Conservation (phyloP, 495 filamentous ascomycete species). For the Bacidia rubella region DNA sequence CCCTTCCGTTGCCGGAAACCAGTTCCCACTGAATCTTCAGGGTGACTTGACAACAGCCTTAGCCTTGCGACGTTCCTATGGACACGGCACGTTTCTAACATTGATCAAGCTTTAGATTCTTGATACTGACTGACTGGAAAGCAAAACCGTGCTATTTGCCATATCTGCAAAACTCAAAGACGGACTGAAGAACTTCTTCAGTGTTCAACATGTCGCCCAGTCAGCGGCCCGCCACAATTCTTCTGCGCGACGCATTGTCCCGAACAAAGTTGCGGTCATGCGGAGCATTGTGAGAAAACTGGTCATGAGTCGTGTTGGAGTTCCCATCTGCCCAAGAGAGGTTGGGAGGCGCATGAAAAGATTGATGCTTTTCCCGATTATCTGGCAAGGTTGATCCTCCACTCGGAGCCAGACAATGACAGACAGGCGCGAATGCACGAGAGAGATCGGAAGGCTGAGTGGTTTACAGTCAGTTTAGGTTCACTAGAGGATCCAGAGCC, state of each 20-base stretch:
- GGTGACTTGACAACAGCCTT: too few relatives aligned
- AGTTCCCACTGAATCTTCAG: too few relatives aligned
- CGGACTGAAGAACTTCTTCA: neutral
- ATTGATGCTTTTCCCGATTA: slow-evolving; percentile 2
- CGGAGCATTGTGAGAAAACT: neutral
- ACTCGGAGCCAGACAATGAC: neutral
- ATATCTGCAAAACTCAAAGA: neutral
- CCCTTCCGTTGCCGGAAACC: too few relatives aligned
- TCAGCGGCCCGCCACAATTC: neutral
- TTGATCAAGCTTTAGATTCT: neutral
- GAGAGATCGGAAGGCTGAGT: neutral
- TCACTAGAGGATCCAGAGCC: neutral
- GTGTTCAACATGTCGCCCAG: neutral
- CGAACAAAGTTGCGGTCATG: neutral
- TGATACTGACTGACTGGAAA: neutral
- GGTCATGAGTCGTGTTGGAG: neutral
- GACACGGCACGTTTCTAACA: neutral
- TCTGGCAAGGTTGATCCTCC: neutral
- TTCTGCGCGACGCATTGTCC: neutral
- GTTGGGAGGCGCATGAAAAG: neutral
- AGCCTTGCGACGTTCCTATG: too few relatives aligned
- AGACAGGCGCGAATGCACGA: neutral
- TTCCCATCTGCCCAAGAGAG: neutral
- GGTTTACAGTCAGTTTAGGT: neutral
- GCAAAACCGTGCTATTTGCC: neutral